Evolutionary conservation across 768 basidiomycete genomes (phyloP).

Genomic region (Rubroboletus pulcherrimus): DNA sequence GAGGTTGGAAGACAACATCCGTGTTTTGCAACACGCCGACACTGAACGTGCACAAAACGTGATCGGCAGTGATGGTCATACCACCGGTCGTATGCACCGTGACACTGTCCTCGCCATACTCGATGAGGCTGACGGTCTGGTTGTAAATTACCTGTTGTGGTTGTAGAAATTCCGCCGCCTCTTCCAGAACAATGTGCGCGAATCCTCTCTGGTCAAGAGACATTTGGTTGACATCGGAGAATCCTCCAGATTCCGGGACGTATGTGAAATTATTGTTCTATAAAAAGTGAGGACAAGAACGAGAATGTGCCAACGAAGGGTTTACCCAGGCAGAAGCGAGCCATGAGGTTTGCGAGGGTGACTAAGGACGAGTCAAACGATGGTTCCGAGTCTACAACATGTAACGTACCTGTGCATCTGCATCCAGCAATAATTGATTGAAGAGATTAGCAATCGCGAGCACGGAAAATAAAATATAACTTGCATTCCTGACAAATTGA

Average conservation of each 20-base stretch:
- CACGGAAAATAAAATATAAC: constrained; percentile 1
- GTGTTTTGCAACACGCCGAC: constrained; percentile 63
- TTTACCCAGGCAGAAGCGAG: constrained; percentile 59
- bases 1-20: constrained; percentile 53
- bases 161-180: constrained; percentile 52
- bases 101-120: constrained; percentile 47
- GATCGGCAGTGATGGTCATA: constrained; percentile 43
- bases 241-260: constrained; percentile 51
- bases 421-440: background rate
- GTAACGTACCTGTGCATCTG: constrained; percentile 27
- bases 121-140: constrained; percentile 45
- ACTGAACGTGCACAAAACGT: constrained; percentile 65
- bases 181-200: constrained; percentile 50
- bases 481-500: constrained; percentile 24
- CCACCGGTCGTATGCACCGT: constrained; percentile 45
- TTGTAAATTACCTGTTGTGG: constrained; percentile 45
- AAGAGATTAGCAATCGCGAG: constrained; percentile 1
- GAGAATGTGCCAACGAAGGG: background rate
- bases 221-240: constrained; percentile 51
- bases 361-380: constrained; percentile 40
- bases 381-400: background rate
- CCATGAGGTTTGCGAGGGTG: constrained; percentile 60
- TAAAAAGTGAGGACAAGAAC: background rate
- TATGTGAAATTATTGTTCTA: constrained; percentile 64
- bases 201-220: constrained; percentile 63